Percentiles rank a stretch among this genome's conserved stretches.
phyloP scores from a whole-genome alignment of 108 stramenopile genomes.

The Epipyxis sp. region DNA sequence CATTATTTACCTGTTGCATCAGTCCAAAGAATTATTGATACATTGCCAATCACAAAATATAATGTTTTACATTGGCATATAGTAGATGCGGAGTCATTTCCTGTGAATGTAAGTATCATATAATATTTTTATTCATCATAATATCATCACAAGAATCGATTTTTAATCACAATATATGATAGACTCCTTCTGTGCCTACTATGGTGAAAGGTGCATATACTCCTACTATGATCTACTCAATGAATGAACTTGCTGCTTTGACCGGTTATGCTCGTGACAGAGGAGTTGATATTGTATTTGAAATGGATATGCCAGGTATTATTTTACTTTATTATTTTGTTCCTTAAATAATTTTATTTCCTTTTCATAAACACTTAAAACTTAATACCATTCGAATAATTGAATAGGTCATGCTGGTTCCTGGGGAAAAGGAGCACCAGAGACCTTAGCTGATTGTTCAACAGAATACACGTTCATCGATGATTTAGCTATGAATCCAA shows the following conservation, averaged over 20 bases:
- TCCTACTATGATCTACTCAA: constrained; percentile 24
- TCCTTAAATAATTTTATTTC: no score
- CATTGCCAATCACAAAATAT: constrained; percentile 4
- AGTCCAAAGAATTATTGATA: not conserved
- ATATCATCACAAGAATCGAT: no score
- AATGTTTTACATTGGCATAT: constrained; percentile 35
- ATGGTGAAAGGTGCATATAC: constrained; percentile 26
- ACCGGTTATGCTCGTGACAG: not conserved
- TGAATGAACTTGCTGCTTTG: not conserved
- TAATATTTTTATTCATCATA: no score
- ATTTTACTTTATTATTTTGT: no score
- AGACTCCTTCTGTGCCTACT: constrained; percentile 26
- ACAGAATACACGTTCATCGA: constrained; percentile 24
- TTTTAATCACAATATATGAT: no score
- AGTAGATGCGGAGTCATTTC: constrained; percentile 34
- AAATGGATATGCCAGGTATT: constrained; percentile 32
- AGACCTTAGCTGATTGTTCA: constrained; percentile 17
- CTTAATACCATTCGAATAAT: no score
- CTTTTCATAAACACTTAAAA: no score
- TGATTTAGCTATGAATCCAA: constrained; percentile 28
- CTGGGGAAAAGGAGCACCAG: not conserved
- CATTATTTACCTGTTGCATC: constrained; percentile 12
- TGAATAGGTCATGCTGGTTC: constrained; percentile 28
- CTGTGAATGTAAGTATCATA: constrained; percentile 20
- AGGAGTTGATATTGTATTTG: constrained; percentile 9